These are phyloP conservation scores for Fusarium pseudonygamai DNA, from an alignment of 2,329 filamentous ascomycete species.

Conservation along the genomic window DNA sequence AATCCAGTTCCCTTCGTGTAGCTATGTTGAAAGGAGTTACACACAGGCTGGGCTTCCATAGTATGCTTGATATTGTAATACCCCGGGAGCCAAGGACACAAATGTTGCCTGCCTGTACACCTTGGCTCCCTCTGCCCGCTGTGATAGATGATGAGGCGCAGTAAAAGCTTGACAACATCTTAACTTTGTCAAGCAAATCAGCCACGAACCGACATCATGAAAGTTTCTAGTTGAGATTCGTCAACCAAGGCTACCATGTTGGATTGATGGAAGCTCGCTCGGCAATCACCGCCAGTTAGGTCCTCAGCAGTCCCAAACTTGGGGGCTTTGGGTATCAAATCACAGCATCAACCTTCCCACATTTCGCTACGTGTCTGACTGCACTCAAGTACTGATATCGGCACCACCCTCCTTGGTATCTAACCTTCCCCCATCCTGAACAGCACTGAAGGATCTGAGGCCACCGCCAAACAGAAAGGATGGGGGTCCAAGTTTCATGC, in stretches of 20 bases:
- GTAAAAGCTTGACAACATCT: no score
- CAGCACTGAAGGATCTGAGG: background rate
- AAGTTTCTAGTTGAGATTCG: no score
- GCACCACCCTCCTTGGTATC: background rate
- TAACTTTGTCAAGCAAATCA: background rate
- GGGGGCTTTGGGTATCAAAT: rapidly evolving
- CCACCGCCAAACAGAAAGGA: background rate
- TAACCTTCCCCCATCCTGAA: background rate
- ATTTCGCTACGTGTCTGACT: background rate
- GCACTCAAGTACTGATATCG: background rate
- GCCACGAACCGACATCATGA: background rate
- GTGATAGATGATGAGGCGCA: background rate
- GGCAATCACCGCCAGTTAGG: background rate
- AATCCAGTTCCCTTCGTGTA: background rate
- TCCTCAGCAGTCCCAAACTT: background rate
- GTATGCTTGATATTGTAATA: background rate
- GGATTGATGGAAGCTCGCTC: background rate
- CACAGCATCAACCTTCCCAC: background rate
- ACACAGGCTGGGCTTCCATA: background rate
- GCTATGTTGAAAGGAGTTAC: background rate
- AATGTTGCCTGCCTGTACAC: background rate
- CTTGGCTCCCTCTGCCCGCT: background rate
- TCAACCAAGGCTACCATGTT: background rate
- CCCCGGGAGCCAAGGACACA: background rate
- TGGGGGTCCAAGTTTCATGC: background rate